Evolutionary conservation across 2,329 filamentous ascomycete genomes (phyloP).

Genomic region (Colletotrichum magnum): DNA sequence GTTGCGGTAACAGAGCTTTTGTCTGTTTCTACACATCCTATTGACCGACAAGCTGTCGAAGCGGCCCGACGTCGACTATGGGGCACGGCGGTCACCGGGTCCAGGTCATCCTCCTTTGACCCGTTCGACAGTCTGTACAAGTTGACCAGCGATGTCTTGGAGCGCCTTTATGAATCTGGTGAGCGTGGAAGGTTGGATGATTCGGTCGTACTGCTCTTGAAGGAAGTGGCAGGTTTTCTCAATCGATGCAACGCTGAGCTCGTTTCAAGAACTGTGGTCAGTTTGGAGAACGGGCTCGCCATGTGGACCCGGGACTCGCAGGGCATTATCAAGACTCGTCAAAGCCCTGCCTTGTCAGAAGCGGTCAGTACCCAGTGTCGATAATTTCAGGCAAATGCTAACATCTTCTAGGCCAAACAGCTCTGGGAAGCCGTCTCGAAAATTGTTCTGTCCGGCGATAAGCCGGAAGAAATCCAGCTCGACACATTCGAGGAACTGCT

Average conservation of each 20-base stretch:
- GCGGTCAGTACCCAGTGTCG: slow-evolving; percentile 58
- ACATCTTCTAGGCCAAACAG: slow-evolving; percentile 57
- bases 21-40: slow-evolving; percentile 66
- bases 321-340: slow-evolving; percentile 57
- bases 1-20: slow-evolving; percentile 60
- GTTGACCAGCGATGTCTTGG: slow-evolving; percentile 68
- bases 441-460: slow-evolving; percentile 52
- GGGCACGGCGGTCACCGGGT: slow-evolving; percentile 64
- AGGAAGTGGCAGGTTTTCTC: slow-evolving; percentile 67
- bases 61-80: slow-evolving; percentile 76
- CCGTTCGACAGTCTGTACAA: slow-evolving; percentile 78
- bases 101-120: slow-evolving; percentile 64
- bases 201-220: slow-evolving; percentile 63
- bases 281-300: slow-evolving; percentile 73
- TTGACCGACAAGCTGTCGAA: slow-evolving; percentile 75
- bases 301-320: slow-evolving; percentile 75
- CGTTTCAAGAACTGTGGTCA: slow-evolving; percentile 68
- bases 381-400: slow-evolving; percentile 42
- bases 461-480: slow-evolving; percentile 61
- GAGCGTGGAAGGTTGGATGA: slow-evolving; percentile 54
- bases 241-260: slow-evolving; percentile 63
- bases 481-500: slow-evolving; percentile 68
- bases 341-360: slow-evolving; percentile 56
- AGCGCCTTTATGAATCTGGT: slow-evolving; percentile 65
- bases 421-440: slow-evolving; percentile 66